Evolutionary conservation across 1,284 basidiomycete species (phyloP), one percentile per base, ranked within the genome.

Genomic region (Cryptococcus sp.): DNA sequence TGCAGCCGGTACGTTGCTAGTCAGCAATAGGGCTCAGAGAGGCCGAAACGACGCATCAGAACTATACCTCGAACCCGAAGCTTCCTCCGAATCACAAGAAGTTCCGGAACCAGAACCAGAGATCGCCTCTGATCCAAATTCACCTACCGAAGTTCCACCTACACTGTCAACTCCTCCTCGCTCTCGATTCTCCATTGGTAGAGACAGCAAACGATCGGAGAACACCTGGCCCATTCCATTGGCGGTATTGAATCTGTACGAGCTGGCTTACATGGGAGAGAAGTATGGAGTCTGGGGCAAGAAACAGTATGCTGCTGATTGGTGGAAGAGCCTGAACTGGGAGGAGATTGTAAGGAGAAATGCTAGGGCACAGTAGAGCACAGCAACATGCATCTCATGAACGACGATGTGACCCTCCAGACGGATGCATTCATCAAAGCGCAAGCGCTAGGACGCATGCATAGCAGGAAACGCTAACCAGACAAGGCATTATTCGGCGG

Each of bases 251-350:
- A 87, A 85, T 50, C 81, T 94, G 21, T 85, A 91, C 66, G 92
- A 97, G 75, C 92, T 92, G 66, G 86, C 88, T 22, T 98, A 92
- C 87, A 78, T 98, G 62, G 81, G 81, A 48, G 85, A 87, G 46
- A 86, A 86, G 55, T 93, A 90, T 67, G 94, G 94, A 11, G 84
- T 98, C 16, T 94, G 90, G 88, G 91, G 90, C 39, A 91, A 91
- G 77, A 88, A 91, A 69, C 80, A 83, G 69, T 98, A 94, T 79
- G 77, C 96, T 63, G 83, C 82, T 66, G 82, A 87, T 67, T 97
- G 96, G 79, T 97, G 91, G 88, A 80, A 80, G 34, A 86, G 85
- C 46, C 74, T 98, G 55, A 82, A 98, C 76, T 98, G 94, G 94
- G 71, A 77, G 48, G 83, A 82, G 69, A 82, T 89, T 13, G 41